Conservation (phyloP, 2,329 filamentous ascomycete species). For the Nothomitra cinnamomea region DNA sequence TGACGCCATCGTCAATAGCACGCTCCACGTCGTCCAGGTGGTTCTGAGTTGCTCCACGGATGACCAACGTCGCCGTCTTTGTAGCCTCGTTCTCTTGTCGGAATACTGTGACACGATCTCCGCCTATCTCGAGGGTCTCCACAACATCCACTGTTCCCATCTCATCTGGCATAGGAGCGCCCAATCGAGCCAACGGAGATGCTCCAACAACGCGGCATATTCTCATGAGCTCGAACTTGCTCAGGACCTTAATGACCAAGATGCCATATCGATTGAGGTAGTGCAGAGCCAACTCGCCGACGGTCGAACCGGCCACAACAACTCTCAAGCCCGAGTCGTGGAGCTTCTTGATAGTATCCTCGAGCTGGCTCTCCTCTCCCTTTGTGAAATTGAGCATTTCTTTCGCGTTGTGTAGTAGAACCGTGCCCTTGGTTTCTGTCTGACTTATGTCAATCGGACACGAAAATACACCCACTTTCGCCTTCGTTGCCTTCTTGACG, state of each 20-base stretch:
- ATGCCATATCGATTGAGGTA: constrained; percentile 97
- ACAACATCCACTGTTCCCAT: constrained; percentile 92
- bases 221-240: constrained; percentile 91
- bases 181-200: constrained; percentile 85
- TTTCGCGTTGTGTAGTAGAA: constrained; percentile 89
- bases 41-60: constrained; percentile 93
- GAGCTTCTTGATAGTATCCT: constrained; percentile 83
- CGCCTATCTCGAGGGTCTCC: constrained; percentile 93
- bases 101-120: constrained; percentile 96
- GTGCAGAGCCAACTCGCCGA: constrained; percentile 90
- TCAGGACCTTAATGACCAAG: constrained; percentile 87
- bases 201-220: constrained; percentile 93
- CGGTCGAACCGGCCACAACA: constrained; percentile 78
- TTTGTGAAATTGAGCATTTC: constrained; percentile 98
- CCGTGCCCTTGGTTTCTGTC: constrained; percentile 97
- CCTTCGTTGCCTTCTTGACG: constrained; percentile 78
- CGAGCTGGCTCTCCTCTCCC: constrained; percentile 85
- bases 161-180: constrained; percentile 98
- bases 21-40: constrained; percentile 94
- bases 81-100: constrained; percentile 88
- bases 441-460: constrained; percentile 91
- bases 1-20: constrained; percentile 94
- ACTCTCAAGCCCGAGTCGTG: constrained; percentile 88
- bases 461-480: constrained; percentile 93
- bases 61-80: constrained; percentile 81